These are phyloP conservation scores for Ogataea methylovora DNA, from an alignment of 805 yeast genomes.

Conservation along the genomic window DNA sequence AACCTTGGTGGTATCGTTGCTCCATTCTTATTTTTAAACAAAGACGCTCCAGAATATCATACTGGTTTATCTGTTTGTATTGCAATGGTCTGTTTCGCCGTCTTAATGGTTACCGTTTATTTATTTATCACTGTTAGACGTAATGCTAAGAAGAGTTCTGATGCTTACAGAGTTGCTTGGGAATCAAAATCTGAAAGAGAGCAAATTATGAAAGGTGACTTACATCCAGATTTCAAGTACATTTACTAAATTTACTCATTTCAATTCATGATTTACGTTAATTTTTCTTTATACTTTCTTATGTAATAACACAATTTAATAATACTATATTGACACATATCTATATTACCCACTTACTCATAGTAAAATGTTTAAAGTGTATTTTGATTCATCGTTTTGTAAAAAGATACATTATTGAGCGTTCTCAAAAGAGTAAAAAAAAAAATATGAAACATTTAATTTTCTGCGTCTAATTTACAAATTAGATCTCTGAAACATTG, in stretches of 20 bases:
- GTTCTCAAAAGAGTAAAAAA: no score
- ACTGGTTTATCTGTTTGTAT: conserved; percentile 45
- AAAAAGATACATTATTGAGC: no score
- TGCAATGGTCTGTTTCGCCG: conserved; percentile 38
- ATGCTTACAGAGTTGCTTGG: conserved; percentile 22
- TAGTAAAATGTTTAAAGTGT: no score
- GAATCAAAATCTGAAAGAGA: conserved; percentile 17
- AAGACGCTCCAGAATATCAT: conserved; percentile 44
- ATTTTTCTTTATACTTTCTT: background rate
- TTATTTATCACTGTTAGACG: conserved; percentile 22
- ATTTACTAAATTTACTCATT: conserved; percentile 24
- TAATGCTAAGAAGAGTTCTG: conserved; percentile 29
- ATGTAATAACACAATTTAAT: no score
- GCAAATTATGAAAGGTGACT: conserved; percentile 26
- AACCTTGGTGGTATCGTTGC: conserved; percentile 52
- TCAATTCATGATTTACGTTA: background rate
- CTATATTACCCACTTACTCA: no score
- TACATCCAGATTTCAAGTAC: conserved; percentile 39
- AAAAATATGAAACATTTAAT: no score
- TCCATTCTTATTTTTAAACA: conserved; percentile 40
- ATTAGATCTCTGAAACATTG: no score
- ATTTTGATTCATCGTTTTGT: no score
- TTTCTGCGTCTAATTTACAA: no score
- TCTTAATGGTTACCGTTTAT: conserved; percentile 25
- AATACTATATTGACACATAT: no score